Evolutionary conservation across 345 rosid genomes (phyloP), one percentile per base, ranked within the genome.

Genomic region (Murraya koenigii): DNA sequence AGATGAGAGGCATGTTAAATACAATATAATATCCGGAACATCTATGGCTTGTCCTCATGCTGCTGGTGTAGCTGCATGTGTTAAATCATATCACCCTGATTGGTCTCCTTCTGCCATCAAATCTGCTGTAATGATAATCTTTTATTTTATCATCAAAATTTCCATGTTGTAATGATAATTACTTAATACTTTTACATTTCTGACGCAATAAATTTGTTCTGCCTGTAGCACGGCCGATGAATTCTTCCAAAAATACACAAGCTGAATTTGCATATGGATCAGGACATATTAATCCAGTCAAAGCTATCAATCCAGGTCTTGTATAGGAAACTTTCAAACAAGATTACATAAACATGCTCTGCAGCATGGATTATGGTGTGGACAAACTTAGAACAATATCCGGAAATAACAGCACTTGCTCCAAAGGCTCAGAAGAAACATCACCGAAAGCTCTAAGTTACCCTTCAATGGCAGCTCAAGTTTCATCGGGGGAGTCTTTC

Each of bases 61-160:
- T 30, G 78, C 93, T 11, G 89, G 86, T 33, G 77, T 66, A 47
- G 88, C 90, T 8, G 88, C 87, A 35, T 82, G 85, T 76, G 8
- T 87, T 5, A 83, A 86, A 68, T 6, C 88, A 4, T 77, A 79
- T 65, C 89, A 89, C 74, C 89, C 93, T 13, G 75, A 65, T 52
- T 92, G 90, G 92, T 89, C 94, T 71, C 89, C 92, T 77, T 80
- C 92, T 4, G 84, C 91, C 60, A 87, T 91, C 74, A 84, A 86
- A 82, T 89, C 92, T 25, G 87, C 93, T 30, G 67, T 90, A 38
- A 86, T 90, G 92, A 91, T 88, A 82, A 85, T 61, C 41, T 44
- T 74, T 5, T 60, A n/a, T 26, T 19, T 44, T 44, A 44, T 44
- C 9, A 38, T 8, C 14, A 9, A n/a, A 66, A 13, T 28, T 9